Evolutionary conservation across 768 basidiomycete species (phyloP), one percentile per base, ranked within the genome.

Genomic region (button mushroom (Agaricus bisporus)): DNA sequence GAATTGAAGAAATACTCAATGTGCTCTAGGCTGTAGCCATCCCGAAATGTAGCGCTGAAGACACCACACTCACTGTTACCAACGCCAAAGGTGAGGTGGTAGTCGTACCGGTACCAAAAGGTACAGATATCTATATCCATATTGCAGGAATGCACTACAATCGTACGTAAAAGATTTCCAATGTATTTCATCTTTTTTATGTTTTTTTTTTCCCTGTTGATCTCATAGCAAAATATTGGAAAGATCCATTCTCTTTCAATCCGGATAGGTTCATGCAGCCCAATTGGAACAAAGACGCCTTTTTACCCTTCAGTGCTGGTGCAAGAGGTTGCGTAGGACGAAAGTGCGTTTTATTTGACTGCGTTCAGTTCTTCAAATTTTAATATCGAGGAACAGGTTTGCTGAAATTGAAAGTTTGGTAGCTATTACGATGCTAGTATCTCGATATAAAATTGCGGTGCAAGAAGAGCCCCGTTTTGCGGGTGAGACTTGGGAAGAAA

Each of bases 391-490:
- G 35, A 48, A 22, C 49, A 77, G 73, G 56, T 78, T 77, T 60
- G 66, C 66, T 18, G 77, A 80, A 61, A 75, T 71, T 8, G 76
- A 78, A 63, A 73, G 65, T 20, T 63, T 77, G 26, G 77, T 73
- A 1, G 68, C 73, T 29, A 63, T 82, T n/a, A 73, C 75, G n/a
- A 64, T 74, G 65, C 60, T 80, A n/a, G 62, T 80, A 9, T 67
- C 66, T 11, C 63, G 61, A 28, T 82, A 75, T 63, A 70, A 67
- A 49, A 68, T 81, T 49, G 69, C 72, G 35, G 60, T 79, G 25
- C 73, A 72, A 55, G 74, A 79, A 26, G 78, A 81, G 44, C 73
- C 75, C 8, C 67, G 73, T 52, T 80, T 76, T 58, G 69, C 69
- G 0, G 53, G 57, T 7, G 77, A 77, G 61, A 71, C 70, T 3